Base-by-base conservation (phyloP, 805 yeast species). In the Kluyveromyces aestuarii region DNA sequence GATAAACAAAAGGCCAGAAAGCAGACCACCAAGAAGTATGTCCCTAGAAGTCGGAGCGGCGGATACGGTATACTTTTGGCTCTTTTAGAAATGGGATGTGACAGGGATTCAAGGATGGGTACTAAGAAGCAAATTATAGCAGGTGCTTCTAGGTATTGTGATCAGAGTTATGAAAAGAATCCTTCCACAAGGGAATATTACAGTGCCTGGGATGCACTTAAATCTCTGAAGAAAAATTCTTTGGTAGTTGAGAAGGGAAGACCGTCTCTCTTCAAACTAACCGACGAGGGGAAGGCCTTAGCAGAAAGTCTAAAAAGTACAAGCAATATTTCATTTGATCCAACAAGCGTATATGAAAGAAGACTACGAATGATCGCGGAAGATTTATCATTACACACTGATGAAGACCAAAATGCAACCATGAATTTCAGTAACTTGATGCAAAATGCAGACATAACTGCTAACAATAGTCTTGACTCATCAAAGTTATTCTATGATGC, bases 11-110 rank as follows among this genome's bases (percentile, higher is more conserved):
- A 58, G 49, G 61, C 55, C 52, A 51, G 51, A 44, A 45, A 60
- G 50, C 35, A 50, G n/a, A 59, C 56, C 27, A 58, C 54, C 33
- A 61, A 66, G 41, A 71, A 66, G 37, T 88, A 85, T 62, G 73
- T 88, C 0, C 97, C 97, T 0, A 73, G 72, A 44, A 79, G 80
- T 51, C 68, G 90, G 36, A 80, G 93, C 0, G 96, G 96, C 1
- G 95, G 86, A 0, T 90, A 86, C 68, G 96, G 93, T 0, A 84
- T 89, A 8, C 57, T 89, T 17, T 52, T 87, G 17, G 81, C 82
- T 0, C 65, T 89, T 2, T 67, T 72, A 45, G 70, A 77, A 41
- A 48, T 59, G 27, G 88, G 82, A 56, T 62, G 66, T 4, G 56
- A 64, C 1, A 63, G 72, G 18, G 58, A 63, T n/a, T 95, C 96